Evolutionary conservation across 1,284 basidiomycete genomes (phyloP), one percentile per base, ranked within the genome.

Genomic region (Salmacisia buchloeana): DNA sequence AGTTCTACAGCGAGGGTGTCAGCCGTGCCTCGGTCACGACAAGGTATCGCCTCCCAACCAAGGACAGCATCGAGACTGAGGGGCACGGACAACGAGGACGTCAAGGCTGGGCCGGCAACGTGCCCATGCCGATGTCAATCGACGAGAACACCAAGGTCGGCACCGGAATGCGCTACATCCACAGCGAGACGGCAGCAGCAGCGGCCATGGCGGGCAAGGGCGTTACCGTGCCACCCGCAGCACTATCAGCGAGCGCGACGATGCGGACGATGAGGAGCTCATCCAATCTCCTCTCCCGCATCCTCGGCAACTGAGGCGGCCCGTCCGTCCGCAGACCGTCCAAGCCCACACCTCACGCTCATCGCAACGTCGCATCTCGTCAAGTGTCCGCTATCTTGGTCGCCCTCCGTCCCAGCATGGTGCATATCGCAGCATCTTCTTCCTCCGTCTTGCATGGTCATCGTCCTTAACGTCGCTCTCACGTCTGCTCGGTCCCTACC

Each of bases 211-310:
- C 36, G 9, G 36, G 36, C 46, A 31, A 52, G 21, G 46, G 15
- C 21, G 21, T 25, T 6, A n/a, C 43, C 7, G 12, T 25, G 46
- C 21, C 46, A 52, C 23, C 29, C 41, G 31, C 31, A 38, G 45
- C 46, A 64, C 64, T 23, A 60, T 2, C 69, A 69, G 45, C 59
- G 65, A 12, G 64, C 68, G 21, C 38, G 39, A 68, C 68, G 39
- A 67, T 74, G 68, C 68, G 71, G n/a, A 69, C 66, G 45, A 68
- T 72, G 31, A 63, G 70, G 56, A 71, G 72, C 65, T 71, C 69
- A 63, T 71, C 70, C 33, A 75, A 73, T 58, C 64, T 72, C 12
- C 56, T 75, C 27, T 67, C 74, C 23, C 65, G 72, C 25, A 73
- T 75, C 70, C 69, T 75, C 58, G 69, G 71, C 36, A 68, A 29